Base-by-base conservation (phyloP, 176 grass and related monocot species). In the Musa itinerans region DNA sequence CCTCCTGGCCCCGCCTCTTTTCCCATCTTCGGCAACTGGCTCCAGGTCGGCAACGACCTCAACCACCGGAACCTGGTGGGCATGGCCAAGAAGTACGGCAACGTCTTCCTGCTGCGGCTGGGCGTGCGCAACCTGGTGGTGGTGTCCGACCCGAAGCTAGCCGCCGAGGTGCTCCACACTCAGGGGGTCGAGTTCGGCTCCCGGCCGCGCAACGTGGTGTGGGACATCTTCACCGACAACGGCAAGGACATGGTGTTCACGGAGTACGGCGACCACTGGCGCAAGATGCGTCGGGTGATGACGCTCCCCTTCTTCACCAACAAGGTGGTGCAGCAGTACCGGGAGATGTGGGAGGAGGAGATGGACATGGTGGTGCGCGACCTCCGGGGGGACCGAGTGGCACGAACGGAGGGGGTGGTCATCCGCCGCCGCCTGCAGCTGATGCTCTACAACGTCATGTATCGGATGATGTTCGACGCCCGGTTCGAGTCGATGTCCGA, bases 231-330 rank as follows among this genome's bases (percentile, higher is more conserved):
- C 75, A 77, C 75, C 2, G 75, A 17, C 20, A 53, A 52, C 20
- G 75, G 61, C 48, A 61, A 65, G 59, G 75, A 77, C 61, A 77
- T 77, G 75, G 75, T 77, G 43, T 77, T 77, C 58, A 77, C 75
- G 13, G 75, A 65, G 61, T 77, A 77, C n/a, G 75, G 75, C 75
- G 75, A 77, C 48, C 75, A 77, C n/a, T 77, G 75, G 75, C 75
- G 75, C 75, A 77, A 66, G 75, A 77, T 77, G 75, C 61, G 75
- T 0, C 75, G 75, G 6, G 53, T 77, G 49, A 77, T 77, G 75
- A 77, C 75, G 16, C 20, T 77, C 34, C 75, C 75, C 75, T 77
- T 77, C 75, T 77, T 77, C 75, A 77, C 75, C 50, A 77, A 77
- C 50, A 77, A 77, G 75, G 75, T 77, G 59, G 75, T 77, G 43